Evolutionary conservation across 148 eudicot genomes (phyloP).

Genomic region (Silene latifolia): DNA sequence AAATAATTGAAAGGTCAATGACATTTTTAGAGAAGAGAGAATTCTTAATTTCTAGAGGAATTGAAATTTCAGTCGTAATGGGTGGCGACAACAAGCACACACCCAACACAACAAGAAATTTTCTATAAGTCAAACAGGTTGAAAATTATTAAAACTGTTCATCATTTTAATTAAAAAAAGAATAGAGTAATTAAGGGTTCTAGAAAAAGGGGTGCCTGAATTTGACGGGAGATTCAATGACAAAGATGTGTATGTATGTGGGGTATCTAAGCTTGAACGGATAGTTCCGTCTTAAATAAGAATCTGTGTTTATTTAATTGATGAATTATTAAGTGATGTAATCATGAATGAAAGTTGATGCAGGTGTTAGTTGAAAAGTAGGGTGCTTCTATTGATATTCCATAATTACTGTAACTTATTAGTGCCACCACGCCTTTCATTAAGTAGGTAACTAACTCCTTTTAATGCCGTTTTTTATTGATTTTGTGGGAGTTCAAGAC

Average conservation of each 20-base stretch:
- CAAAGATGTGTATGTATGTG: background rate
- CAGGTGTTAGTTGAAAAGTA: background rate
- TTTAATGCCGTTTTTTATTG: too few species aligned
- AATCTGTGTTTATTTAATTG: too few species aligned
- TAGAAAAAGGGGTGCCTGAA: slow-evolving; percentile 4
- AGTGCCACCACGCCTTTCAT: too few species aligned
- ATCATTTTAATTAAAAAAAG: background rate
- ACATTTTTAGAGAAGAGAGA: slow-evolving; percentile 26
- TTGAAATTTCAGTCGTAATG: slow-evolving; percentile 33
- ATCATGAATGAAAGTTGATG: background rate
- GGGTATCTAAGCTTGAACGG: too few species aligned
- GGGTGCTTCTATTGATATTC: too few species aligned
- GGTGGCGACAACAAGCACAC: slow-evolving; percentile 41
- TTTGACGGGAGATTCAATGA: slow-evolving; percentile 21
- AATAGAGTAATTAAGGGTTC: slow-evolving; percentile 4
- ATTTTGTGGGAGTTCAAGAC: too few species aligned
- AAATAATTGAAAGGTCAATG: slow-evolving; percentile 45
- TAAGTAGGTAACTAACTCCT: too few species aligned
- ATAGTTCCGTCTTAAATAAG: too few species aligned
- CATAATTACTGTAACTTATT: too few species aligned
- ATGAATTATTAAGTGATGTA: background rate
- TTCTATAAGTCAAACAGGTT: slow-evolving; percentile 9
- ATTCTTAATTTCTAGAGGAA: slow-evolving; percentile 19
- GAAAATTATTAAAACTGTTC: slow-evolving; percentile 15
- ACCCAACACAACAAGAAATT: background rate